Evolutionary conservation across 208 protist genomes (phyloP).

Genomic region (Naegleria fowleri): DNA sequence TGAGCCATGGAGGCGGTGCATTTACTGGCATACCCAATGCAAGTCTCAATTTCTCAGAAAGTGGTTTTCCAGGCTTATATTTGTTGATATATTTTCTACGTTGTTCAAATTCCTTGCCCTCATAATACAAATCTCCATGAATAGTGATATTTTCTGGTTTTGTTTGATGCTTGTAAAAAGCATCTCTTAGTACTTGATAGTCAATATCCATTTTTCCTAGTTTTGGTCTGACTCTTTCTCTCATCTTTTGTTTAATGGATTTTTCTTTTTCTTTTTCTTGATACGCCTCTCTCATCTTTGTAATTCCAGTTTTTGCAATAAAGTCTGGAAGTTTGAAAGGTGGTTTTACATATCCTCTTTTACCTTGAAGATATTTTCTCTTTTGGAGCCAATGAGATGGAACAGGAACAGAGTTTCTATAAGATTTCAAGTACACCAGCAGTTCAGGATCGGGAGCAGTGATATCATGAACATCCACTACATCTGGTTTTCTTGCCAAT

Average conservation of each 20-base stretch:
- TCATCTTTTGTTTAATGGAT: conserved; percentile 55
- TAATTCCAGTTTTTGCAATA: conserved; percentile 81
- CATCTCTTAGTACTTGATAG: conserved; percentile 86
- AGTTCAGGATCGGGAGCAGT: conserved; percentile 88
- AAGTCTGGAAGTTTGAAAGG: conserved; percentile 79
- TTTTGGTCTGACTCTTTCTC: conserved; percentile 62
- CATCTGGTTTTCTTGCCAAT: conserved; percentile 64
- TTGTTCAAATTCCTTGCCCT: conserved; percentile 88
- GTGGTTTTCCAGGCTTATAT: conserved; percentile 50
- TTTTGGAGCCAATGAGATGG: conserved; percentile 96
- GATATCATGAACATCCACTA: conserved; percentile 92
- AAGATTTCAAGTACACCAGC: conserved; percentile 89
- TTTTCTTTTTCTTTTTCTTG: conserved; percentile 62
- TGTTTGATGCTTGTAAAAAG: conserved; percentile 97
- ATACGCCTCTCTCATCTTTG: conserved; percentile 65
- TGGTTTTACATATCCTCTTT: conserved; percentile 76
- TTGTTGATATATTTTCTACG: conserved; percentile 38
- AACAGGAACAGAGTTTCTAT: conserved; percentile 80
- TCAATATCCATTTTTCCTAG: conserved; percentile 79
- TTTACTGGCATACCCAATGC: conserved; percentile 90
- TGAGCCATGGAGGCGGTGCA: conserved; percentile 95
- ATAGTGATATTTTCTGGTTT: conserved; percentile 70
- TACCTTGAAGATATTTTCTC: conserved; percentile 90
- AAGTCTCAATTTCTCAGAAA: conserved; percentile 79
- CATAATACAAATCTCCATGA: conserved; percentile 93